Evolutionary conservation across 1,284 basidiomycete species (phyloP), one percentile per base, ranked within the genome.

Genomic region (Marasmius tenuissimus): DNA sequence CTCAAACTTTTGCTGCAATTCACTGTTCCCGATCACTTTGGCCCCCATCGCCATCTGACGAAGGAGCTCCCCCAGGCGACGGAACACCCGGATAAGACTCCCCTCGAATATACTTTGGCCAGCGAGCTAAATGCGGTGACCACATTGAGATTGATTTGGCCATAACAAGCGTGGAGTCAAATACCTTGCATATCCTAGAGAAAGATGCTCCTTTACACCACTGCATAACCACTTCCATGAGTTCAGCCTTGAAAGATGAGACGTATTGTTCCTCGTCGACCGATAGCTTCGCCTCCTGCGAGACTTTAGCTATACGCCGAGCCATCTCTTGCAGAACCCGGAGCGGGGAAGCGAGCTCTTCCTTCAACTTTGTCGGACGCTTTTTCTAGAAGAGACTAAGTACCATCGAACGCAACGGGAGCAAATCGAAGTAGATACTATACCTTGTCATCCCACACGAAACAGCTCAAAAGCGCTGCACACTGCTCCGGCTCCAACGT

Each of bases 181-280:
- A 10, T 59, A 93, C 94, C 86, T 98, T 97, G 85, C 93, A 96
- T 63, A 98, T 96, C 47, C 99, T 96, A 0, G 92, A 81, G 76
- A 99, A 99, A 38, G 93, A 93, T n/a, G 94, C 93, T 1, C 97
- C 97, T 38, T 94, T 88, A 78, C 97, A 99, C 97, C 97, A 99
- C 69, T 96, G 92, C 61, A 96, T 83, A 20, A 99, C 97, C 4
- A 92, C 92, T 67, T 98, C 97, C 94, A 98, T 98, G 62, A 99
- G 86, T 72, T 98, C 97, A 34, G 98, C 94, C 75, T 98, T 98
- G 88, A 99, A 99, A 16, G 90, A 92, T 61, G 88, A 83, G 1
- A 99, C 94, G 72, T 99, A 99, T 66, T 98, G 94, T 61, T 98
- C 92, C 75, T 99, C 97, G 60, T 93, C 88, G 42, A 99, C 73